phyloP scores from a whole-genome alignment of 495 filamentous ascomycete genomes.

The Cairneyella variabilis region DNA sequence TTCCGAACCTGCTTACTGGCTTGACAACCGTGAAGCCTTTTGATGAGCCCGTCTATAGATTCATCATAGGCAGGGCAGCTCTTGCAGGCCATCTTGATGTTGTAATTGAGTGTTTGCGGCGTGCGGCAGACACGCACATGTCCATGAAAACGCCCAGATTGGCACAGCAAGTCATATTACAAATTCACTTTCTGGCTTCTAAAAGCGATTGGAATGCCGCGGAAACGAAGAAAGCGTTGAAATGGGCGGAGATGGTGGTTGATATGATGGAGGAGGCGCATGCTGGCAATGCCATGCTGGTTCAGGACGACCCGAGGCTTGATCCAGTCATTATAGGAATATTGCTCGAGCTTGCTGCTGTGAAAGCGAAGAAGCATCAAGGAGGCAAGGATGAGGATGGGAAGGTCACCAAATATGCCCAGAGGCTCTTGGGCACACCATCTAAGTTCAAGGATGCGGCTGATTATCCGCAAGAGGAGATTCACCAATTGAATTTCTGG shows the following conservation, averaged over 20 bases:
- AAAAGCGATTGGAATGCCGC: conserved; percentile 33
- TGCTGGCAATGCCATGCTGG: conserved; percentile 12
- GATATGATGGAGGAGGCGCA: conserved; percentile 49
- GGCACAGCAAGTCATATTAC: conserved; percentile 45
- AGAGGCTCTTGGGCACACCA: conserved; percentile 27
- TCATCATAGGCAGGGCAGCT: too few species aligned
- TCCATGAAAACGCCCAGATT: conserved; percentile 36
- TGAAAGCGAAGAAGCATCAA: conserved; percentile 31
- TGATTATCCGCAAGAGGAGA: not conserved
- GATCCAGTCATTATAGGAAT: conserved; percentile 40
- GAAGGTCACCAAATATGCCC: conserved; percentile 35
- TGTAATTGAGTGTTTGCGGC: conserved; percentile 51
- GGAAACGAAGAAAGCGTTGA: conserved; percentile 15
- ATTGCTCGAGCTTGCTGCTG: conserved; percentile 42
- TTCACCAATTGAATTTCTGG: conserved; percentile 18
- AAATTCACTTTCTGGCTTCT: conserved; percentile 46
- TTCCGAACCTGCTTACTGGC: conserved; percentile 55
- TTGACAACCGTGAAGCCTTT: too few species aligned
- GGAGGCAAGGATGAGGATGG: conserved; percentile 30
- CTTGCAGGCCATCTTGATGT: conserved; percentile 38
- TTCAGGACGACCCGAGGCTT: conserved; percentile 30
- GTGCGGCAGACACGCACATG: conserved; percentile 46
- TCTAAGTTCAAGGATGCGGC: not conserved
- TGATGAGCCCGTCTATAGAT: too few species aligned
- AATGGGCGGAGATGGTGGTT: conserved; percentile 43